A percentile compares a stretch with the other conserved stretches of the same genome.
phyloP scores from a whole-genome alignment of 306 rosid genomes.

The Psophocarpus tetragonolobus region DNA sequence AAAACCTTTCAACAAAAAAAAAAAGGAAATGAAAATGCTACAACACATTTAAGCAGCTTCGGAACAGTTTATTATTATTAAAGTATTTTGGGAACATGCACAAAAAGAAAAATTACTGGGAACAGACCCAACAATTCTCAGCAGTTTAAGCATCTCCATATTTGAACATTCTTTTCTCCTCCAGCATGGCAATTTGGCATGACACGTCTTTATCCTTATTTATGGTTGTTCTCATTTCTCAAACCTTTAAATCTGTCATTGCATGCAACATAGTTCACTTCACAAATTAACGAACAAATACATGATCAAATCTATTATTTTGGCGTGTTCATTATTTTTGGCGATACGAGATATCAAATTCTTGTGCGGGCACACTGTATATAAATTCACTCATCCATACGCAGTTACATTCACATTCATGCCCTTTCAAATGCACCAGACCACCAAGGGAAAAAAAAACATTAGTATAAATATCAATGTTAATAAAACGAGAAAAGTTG shows the following conservation, averaged over 20 bases:
- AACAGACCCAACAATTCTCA: background rate
- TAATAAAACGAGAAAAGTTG: background rate
- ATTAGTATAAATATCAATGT: conserved; percentile 15
- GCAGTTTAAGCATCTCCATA: background rate
- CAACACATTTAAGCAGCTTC: background rate
- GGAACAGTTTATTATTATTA: background rate
- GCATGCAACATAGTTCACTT: background rate
- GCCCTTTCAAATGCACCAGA: background rate
- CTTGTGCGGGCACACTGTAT: background rate
- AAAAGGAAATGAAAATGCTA: background rate
- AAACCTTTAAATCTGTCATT: background rate
- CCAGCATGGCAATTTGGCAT: background rate
- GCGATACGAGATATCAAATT: background rate
- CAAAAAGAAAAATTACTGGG: background rate
- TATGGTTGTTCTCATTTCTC: background rate
- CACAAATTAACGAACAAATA: background rate
- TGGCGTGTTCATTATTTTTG: conserved; percentile 1
- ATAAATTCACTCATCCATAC: background rate
- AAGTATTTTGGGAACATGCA: background rate
- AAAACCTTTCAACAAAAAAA: too few species aligned
- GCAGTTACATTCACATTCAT: background rate
- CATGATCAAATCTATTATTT: background rate
- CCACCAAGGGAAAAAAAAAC: background rate
- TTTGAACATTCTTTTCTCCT: background rate
- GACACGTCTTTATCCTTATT: conserved; percentile 10